phyloP scores from a whole-genome alignment of 176 grass and related monocot genomes.

The Raddia distichophylla region DNA sequence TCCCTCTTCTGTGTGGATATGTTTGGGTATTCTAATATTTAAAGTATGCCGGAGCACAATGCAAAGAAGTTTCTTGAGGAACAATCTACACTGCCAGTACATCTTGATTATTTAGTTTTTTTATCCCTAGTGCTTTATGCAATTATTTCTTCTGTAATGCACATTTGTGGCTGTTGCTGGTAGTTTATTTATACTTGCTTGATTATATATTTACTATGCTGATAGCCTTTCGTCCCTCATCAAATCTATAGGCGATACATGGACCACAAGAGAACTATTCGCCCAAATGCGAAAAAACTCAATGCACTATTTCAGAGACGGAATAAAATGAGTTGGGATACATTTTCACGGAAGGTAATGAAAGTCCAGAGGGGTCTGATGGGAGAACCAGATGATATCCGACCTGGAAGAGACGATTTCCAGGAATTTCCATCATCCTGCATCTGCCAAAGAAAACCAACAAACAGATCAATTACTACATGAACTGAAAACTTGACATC shows the following conservation, averaged over 20 bases:
- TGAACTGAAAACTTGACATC: slow-evolving; percentile 3
- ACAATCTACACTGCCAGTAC: not conserved
- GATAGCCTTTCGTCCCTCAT: not conserved
- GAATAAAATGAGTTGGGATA: slow-evolving; percentile 66
- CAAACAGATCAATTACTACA: slow-evolving; percentile 28
- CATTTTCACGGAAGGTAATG: slow-evolving; percentile 66
- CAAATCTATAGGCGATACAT: slow-evolving; percentile 73
- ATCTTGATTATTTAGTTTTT: not conserved
- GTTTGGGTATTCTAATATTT: not conserved
- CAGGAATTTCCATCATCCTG: slow-evolving; percentile 89
- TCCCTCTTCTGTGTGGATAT: slow-evolving; percentile 21
- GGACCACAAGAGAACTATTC: slow-evolving; percentile 96
- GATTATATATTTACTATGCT: slow-evolving; percentile 16
- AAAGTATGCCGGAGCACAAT: not conserved
- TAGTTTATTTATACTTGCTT: slow-evolving; percentile 7
- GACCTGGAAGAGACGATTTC: slow-evolving; percentile 72
- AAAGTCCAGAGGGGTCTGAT: slow-evolving; percentile 67
- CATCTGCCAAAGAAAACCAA: slow-evolving; percentile 59
- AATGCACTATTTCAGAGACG: slow-evolving; percentile 60
- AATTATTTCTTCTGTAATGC: slow-evolving; percentile 3
- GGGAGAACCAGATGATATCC: slow-evolving; percentile 84
- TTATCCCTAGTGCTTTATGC: not conserved
- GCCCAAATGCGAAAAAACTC: slow-evolving; percentile 83
- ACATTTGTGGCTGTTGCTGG: not conserved
- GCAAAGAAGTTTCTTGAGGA: not conserved